Conservation (phyloP, 2,329 filamentous ascomycete species). For the Grosmannia huntii region DNA sequence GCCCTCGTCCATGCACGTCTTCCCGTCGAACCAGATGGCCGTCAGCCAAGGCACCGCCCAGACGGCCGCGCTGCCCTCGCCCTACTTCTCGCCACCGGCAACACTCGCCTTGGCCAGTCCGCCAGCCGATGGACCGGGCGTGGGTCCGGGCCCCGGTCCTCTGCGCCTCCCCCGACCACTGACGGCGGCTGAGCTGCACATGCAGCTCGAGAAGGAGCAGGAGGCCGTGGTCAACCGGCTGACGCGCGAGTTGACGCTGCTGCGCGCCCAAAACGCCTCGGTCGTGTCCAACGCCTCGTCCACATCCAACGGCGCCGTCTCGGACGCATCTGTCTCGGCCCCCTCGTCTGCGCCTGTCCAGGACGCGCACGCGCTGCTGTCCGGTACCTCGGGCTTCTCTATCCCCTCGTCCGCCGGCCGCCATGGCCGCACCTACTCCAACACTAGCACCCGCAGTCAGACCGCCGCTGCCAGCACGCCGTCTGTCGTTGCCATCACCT, state of each 20-base stretch:
- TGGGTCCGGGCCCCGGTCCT: constrained; percentile 52
- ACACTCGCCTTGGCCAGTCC: constrained; percentile 12
- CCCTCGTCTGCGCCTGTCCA: constrained; percentile 10
- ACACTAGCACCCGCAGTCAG: constrained; percentile 40
- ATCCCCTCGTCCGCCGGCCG: constrained; percentile 38
- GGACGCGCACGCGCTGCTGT: constrained; percentile 35
- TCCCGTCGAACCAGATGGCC: constrained; percentile 41
- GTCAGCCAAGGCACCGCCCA: constrained; percentile 25
- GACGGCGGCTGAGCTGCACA: constrained; percentile 78
- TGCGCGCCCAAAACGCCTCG: constrained; percentile 61
- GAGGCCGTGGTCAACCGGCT: constrained; percentile 91
- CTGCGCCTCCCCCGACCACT: constrained; percentile 76
- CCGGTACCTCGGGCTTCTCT: constrained; percentile 43
- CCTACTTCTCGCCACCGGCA: constrained; percentile 17
- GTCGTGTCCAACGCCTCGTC: constrained; percentile 53
- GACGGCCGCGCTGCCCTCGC: constrained; percentile 19
- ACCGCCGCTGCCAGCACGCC: constrained; percentile 27
- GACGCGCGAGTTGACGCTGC: constrained; percentile 72
- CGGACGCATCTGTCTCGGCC: not conserved
- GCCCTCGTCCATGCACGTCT: constrained; percentile 39
- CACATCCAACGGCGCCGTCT: constrained; percentile 15
- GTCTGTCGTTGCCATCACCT: constrained; percentile 30
- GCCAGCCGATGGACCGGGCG: constrained; percentile 26
- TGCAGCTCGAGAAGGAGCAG: constrained; percentile 87
- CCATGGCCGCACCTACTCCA: constrained; percentile 45